Evolutionary conservation across 2,329 filamentous ascomycete genomes (phyloP), one percentile per base, ranked within the genome.

Genomic region (Claviceps pusilla): DNA sequence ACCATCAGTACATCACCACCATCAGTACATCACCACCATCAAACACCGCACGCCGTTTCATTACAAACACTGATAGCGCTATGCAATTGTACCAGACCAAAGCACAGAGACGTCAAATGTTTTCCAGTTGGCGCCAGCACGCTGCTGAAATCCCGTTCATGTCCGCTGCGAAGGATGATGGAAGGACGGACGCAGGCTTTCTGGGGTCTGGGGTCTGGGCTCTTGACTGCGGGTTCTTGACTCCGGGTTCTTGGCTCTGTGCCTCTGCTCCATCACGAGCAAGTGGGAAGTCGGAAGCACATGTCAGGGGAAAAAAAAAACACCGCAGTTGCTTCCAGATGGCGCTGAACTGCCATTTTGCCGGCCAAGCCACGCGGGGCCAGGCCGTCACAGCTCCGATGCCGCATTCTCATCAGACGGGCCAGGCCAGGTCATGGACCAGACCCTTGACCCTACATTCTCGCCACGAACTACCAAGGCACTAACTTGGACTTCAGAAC

Each of bases 231-330:
- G 24, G 24, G 24, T 33, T 19, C 31, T 52, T 16, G 24, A 10
- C 19, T 14, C 14, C 43, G 29, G 31, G 14, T 7, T 24, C n/a
- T 43, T 6, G 3, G 42, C 19, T 43, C 42, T 43, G 37, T 2
- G 16, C 14, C 37, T 14, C 47, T 14, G 10, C 47, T 35, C 47
- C 47, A 37, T 11, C 47, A 7, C 31, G n/a, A 2, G 14, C 10
- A 37, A 39, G 33, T 49, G n/a, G 48, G 33, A 49, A 2, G 19
- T 24, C 10, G 24, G 28, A 57, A 58, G 59, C 59, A 60, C 57
- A 62, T 60, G 61, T 59, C 60, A 60, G 56, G 58, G 59, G 58
- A 59, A 60, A 60, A 56, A 24, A 24, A 58, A 60, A 60, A 59
- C 53, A 59, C 50, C 60, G 55, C 59, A 59, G 37, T 41, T 41